Base-by-base conservation (phyloP, 495 filamentous ascomycete genomes). In the Penicillium cosmopolitanum region DNA sequence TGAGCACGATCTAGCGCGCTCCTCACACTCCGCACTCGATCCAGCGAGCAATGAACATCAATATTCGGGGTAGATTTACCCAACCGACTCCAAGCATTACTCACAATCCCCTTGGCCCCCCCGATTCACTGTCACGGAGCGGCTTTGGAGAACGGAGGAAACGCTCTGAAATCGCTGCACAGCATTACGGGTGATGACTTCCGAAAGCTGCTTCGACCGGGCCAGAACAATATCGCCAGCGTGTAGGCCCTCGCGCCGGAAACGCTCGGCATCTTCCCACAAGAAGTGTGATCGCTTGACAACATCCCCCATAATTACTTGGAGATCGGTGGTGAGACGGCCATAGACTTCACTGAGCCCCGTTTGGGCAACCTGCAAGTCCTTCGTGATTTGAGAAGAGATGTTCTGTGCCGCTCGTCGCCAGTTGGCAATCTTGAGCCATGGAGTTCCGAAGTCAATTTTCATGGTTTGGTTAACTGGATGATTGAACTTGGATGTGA, bases 361-460 rank as follows among this genome's bases (percentile, higher is more conserved):
- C 2, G 73, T 80, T 38, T 82, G 76, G 23, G 81, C 72, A 11
- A 66, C 75, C 31, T 68, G 71, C 13, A 82, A 60, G 38, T 85
- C 77, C 44, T 64, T 72, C 42, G 73, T 65, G 33, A 84, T 56
- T 31, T 80, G 71, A 15, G 77, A 73, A 38, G 75, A 77, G 19
- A 82, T 61, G 16, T 55, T 58, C 0, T 69, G 74, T 7, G 75
- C 82, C 33, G 79, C 81, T 55, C 77, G 75, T 59, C 79, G 83
- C 84, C 85, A 87, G 18, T 79, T 80, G 42, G 76, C 75, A 58
- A 85, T 72, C 62, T 84, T 85, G 53, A 86, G 67, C 84, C 85
- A 88, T 15, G 81, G 82, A 2, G 78, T 82, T n/a, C 86, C 85
- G 63, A 89, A 83, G 62, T 86, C 84, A 43, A 87, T 71, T 23